phyloP scores from a whole-genome alignment of 805 yeast genomes.

The Wickerhamiella dianesei region DNA sequence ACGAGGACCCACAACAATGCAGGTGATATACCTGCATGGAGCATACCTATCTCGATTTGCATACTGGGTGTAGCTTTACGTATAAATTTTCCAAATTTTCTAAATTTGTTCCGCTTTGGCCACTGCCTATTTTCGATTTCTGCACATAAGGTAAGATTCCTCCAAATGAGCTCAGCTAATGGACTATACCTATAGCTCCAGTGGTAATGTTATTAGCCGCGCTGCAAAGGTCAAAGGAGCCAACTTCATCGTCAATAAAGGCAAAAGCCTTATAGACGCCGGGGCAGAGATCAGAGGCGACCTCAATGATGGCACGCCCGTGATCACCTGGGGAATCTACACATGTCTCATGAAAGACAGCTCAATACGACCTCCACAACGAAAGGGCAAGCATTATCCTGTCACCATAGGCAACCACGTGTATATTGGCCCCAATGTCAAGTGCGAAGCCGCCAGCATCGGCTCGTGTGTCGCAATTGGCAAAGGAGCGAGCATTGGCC shows the following conservation, averaged over 20 bases:
- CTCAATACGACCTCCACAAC: constrained; percentile 24
- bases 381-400: constrained; percentile 22
- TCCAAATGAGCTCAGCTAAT: not conserved
- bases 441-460: constrained; percentile 27
- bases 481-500: constrained; percentile 23
- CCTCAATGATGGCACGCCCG: constrained; percentile 22
- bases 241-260: constrained; percentile 27
- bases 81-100: no score
- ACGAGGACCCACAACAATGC: not conserved
- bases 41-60: no score
- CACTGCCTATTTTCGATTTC: not conserved
- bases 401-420: constrained; percentile 28
- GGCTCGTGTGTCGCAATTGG: constrained; percentile 29
- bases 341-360: constrained; percentile 19
- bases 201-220: constrained; percentile 24
- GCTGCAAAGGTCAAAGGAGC: constrained; percentile 26
- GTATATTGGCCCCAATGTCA: constrained; percentile 22
- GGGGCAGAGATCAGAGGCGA: constrained; percentile 27
- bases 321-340: constrained; percentile 28
- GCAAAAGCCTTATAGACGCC: constrained; percentile 25
- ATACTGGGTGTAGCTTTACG: no score
- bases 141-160: not conserved
- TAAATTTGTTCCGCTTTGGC: no score
- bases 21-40: no score
- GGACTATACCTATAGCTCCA: not conserved